These are phyloP conservation scores for Starmerella tilneyi DNA, from an alignment of 805 yeast genomes.

Conservation along the genomic window DNA sequence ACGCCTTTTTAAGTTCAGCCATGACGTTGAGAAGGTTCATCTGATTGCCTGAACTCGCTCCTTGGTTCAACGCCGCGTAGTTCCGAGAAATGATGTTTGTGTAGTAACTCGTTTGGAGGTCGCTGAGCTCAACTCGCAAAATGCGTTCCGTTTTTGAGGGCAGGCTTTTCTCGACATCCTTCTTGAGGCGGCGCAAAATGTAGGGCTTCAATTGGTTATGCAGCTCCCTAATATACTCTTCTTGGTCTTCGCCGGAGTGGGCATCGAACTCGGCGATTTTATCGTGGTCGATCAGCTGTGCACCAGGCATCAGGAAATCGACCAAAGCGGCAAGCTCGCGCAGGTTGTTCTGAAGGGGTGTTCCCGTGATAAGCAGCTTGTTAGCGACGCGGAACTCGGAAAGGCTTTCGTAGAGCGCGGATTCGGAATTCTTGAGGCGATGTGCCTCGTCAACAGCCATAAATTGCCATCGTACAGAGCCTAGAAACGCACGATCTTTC, in stretches of 20 bases:
- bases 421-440: slow-evolving; percentile 85
- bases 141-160: slow-evolving; percentile 96
- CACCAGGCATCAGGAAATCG: slow-evolving; percentile 93
- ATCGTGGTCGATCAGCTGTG: slow-evolving; percentile 79
- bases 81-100: slow-evolving; percentile 87
- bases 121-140: slow-evolving; percentile 87
- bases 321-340: slow-evolving; percentile 92
- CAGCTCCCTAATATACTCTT: slow-evolving; percentile 72
- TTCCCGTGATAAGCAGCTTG: slow-evolving; percentile 87
- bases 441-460: slow-evolving; percentile 98
- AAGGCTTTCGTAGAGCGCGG: slow-evolving; percentile 82
- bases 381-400: slow-evolving; percentile 72
- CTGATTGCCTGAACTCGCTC: slow-evolving; percentile 63
- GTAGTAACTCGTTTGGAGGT: slow-evolving; percentile 88
- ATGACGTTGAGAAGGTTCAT: slow-evolving; percentile 80
- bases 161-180: slow-evolving; percentile 92
- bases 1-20: slow-evolving; percentile 93
- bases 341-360: slow-evolving; percentile 92
- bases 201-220: slow-evolving; percentile 83
- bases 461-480: slow-evolving; percentile 85
- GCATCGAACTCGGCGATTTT: slow-evolving; percentile 66
- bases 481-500: slow-evolving; percentile 74
- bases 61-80: slow-evolving; percentile 82
- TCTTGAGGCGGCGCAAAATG: slow-evolving; percentile 83
- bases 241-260: slow-evolving; percentile 52